Evolutionary conservation across 1,139 yeast species (phyloP).

Genomic region (Blastobotrys serpentis): DNA sequence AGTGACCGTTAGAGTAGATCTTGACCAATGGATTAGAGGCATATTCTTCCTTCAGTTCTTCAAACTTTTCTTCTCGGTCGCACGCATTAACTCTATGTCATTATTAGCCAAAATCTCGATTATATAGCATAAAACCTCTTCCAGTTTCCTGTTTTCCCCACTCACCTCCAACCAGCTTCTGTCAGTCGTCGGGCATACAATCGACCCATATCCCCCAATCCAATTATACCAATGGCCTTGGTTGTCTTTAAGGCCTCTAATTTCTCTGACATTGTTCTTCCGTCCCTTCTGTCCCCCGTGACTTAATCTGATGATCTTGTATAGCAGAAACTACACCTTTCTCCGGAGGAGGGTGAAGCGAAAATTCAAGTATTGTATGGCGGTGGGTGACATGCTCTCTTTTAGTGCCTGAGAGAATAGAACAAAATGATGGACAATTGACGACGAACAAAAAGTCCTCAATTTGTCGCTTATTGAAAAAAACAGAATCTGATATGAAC

Average conservation of each 20-base stretch:
- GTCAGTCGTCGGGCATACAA: conserved; percentile 77
- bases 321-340: background rate
- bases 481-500: too few species aligned
- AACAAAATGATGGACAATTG: too few species aligned
- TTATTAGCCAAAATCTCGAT: background rate
- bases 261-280: background rate
- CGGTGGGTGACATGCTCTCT: too few species aligned
- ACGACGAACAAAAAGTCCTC: too few species aligned
- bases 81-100: conserved; percentile 68
- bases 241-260: conserved; percentile 39
- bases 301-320: background rate
- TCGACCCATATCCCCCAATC: conserved; percentile 95
- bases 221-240: conserved; percentile 81
- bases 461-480: too few species aligned
- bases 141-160: conserved; percentile 12
- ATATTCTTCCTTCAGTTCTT: conserved; percentile 46
- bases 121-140: too few species aligned
- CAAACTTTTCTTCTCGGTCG: conserved; percentile 71
- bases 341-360: too few species aligned
- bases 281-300: background rate
- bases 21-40: conserved; percentile 41
- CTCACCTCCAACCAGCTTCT: conserved; percentile 73
- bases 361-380: too few species aligned
- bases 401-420: too few species aligned
- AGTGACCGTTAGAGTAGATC: conserved; percentile 72